These are phyloP conservation scores for Lagenaria siceraria DNA, from an alignment of 306 rosid genomes.

Conservation along the genomic window DNA sequence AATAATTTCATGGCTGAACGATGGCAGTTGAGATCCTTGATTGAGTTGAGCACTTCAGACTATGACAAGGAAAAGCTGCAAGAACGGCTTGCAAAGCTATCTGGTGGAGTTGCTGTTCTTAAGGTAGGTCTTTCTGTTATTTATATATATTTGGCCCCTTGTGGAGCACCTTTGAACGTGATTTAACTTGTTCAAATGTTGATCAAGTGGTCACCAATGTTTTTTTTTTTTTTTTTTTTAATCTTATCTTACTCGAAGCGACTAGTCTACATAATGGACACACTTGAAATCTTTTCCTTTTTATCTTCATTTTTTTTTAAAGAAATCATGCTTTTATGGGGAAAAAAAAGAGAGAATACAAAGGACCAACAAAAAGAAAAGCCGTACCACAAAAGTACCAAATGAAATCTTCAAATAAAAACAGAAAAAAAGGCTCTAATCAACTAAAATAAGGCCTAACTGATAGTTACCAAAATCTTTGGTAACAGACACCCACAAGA, in stretches of 20 bases:
- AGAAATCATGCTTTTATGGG: neutral
- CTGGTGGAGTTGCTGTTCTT: slow-evolving; percentile 43
- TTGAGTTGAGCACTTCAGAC: slow-evolving; percentile 40
- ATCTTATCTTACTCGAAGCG: too few species aligned
- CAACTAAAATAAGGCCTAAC: neutral
- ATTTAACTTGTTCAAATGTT: neutral
- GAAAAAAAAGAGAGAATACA: neutral
- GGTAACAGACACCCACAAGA: neutral
- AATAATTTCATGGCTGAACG: neutral
- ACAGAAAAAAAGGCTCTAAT: neutral
- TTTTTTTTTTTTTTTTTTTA: too few species aligned
- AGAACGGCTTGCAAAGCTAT: slow-evolving; percentile 38
- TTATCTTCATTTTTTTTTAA: neutral
- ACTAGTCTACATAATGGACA: neutral
- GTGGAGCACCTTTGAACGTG: neutral
- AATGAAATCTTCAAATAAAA: neutral
- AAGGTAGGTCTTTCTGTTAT: slow-evolving; percentile 17
- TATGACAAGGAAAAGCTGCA: slow-evolving; percentile 41
- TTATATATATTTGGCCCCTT: neutral
- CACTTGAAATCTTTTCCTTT: neutral
- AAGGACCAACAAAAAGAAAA: neutral
- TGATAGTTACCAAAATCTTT: neutral
- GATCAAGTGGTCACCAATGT: neutral
- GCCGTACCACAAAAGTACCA: neutral
- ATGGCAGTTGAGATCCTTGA: slow-evolving; percentile 30